phyloP scores from a whole-genome alignment of 352 stramenopile species.

The Pythium chondricola region DNA sequence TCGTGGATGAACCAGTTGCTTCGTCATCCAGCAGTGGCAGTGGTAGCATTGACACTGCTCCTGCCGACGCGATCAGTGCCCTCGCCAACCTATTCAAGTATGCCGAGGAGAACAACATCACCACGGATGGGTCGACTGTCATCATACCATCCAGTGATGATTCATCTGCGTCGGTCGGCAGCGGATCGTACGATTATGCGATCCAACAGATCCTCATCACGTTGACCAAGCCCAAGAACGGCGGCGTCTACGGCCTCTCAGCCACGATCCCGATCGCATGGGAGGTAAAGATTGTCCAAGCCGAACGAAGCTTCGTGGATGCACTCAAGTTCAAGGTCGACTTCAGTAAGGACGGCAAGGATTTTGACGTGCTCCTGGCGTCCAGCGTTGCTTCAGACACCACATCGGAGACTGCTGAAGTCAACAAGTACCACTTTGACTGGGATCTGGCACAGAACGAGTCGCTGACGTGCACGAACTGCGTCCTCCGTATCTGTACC shows the following conservation, averaged over 20 bases:
- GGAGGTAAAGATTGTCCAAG: conserved; percentile 28
- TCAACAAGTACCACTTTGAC: conserved; percentile 31
- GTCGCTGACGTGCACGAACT: conserved; percentile 33
- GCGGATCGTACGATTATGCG: background rate
- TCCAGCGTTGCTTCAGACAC: conserved; percentile 11
- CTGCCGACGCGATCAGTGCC: conserved; percentile 14
- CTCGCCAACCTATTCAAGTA: conserved; percentile 13
- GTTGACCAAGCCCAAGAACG: conserved; percentile 33
- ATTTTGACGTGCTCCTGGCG: conserved; percentile 19
- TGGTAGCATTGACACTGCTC: conserved; percentile 1
- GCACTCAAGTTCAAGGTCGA: conserved; percentile 25
- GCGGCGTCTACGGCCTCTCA: conserved; percentile 36
- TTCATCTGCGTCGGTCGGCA: background rate
- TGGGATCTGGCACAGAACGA: conserved; percentile 37
- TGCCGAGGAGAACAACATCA: conserved; percentile 14
- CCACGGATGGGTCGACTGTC: conserved; percentile 1
- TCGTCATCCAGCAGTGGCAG: background rate
- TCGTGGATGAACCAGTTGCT: no score
- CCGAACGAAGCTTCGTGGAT: conserved; percentile 11
- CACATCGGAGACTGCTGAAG: conserved; percentile 1
- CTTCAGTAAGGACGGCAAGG: conserved; percentile 36
- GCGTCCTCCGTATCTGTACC: conserved; percentile 40
- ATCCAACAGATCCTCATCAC: conserved; percentile 19
- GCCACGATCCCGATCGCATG: conserved; percentile 37
- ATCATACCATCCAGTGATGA: background rate